Evolutionary conservation across 139 green algal genomes (phyloP), one percentile per base, ranked within the genome.

Genomic region (Diplosphaera chodatii): DNA sequence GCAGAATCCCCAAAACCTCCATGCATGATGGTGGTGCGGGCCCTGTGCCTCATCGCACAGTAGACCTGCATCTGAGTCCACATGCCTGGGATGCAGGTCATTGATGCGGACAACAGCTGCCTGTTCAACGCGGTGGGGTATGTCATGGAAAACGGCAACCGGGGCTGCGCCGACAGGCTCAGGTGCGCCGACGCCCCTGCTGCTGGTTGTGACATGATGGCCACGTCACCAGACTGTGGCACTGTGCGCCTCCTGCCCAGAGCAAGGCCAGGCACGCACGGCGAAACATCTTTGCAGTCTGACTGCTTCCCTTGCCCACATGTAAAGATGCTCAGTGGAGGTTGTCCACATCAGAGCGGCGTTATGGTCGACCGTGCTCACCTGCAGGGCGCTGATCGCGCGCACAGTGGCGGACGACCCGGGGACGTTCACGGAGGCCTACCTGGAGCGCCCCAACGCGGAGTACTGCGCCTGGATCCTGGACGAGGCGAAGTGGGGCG

Each of bases 81-180:
- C n/a, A n/a, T n/a, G n/a, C n/a, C n/a, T n/a, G n/a, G 37, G 8
- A 48, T 48, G 37, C 37, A 48, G 37, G 37, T 48, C 37, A 90
- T 98, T 1, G 84, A 83, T 32, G 80, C 71, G 16, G 93, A 98
- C 83, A 98, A 98, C 83, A 86, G 68, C 63, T 98, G 94, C 80
- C 83, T 98, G 21, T 98, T 98, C 85, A 95, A 88, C 70, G 87
- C 94, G 2, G 89, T 97, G 31, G 83, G 83, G 22, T 96, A 96
- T 66, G 83, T 92, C 3, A 91, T 95, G 86, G 79, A 92, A 41
- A 48, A 48, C 10, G 55, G 80, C 33, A 83, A 66, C 33, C 63
- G 86, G 0, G 29, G 25, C 15, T 55, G 73, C 4, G 85, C 84
- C 8, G 15, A 28, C 6, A 73, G 77, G 72, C 82, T 96, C 23